phyloP scores from a whole-genome alignment of 1,284 basidiomycete species.

The Inonotus hispidus region DNA sequence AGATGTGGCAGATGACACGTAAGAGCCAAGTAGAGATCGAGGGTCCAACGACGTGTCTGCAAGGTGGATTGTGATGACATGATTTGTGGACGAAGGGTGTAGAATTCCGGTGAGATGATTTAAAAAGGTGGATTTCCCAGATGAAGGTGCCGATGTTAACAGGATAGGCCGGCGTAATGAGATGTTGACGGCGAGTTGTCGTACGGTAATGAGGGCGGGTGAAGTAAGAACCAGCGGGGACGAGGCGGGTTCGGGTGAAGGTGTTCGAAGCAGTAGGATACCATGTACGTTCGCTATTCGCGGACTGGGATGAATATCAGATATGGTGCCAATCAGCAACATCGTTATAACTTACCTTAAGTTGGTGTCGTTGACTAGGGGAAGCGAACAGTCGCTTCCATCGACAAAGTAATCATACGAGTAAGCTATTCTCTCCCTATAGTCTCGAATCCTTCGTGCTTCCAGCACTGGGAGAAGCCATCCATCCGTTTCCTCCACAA shows the following conservation, averaged over 20 bases:
- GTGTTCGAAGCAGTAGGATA: constrained; percentile 50
- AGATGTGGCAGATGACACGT: constrained; percentile 80
- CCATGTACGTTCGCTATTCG: constrained; percentile 58
- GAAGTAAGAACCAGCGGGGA: constrained; percentile 61
- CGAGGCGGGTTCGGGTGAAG: constrained; percentile 21
- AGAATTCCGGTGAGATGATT: constrained; percentile 69
- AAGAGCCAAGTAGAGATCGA: constrained; percentile 90
- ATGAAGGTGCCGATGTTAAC: constrained; percentile 83
- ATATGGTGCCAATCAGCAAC: constrained; percentile 22
- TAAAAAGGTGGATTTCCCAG: constrained; percentile 85
- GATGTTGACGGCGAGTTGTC: constrained; percentile 58
- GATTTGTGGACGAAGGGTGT: constrained; percentile 49
- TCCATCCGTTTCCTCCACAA: constrained; percentile 50
- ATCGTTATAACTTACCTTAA: constrained; percentile 43
- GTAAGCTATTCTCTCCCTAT: constrained; percentile 44
- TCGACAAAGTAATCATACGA: constrained; percentile 27
- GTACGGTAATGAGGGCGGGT: constrained; percentile 56
- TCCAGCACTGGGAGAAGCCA: constrained; percentile 78
- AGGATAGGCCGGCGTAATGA: constrained; percentile 76
- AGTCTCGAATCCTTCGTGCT: constrained; percentile 49
- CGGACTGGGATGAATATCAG: constrained; percentile 36
- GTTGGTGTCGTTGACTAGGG: constrained; percentile 36
- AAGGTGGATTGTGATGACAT: constrained; percentile 82
- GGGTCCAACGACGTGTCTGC: constrained; percentile 95
- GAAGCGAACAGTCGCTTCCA: background rate